Conservation (phyloP, 805 yeast species). For the Kurtzmaniella fragi region DNA sequence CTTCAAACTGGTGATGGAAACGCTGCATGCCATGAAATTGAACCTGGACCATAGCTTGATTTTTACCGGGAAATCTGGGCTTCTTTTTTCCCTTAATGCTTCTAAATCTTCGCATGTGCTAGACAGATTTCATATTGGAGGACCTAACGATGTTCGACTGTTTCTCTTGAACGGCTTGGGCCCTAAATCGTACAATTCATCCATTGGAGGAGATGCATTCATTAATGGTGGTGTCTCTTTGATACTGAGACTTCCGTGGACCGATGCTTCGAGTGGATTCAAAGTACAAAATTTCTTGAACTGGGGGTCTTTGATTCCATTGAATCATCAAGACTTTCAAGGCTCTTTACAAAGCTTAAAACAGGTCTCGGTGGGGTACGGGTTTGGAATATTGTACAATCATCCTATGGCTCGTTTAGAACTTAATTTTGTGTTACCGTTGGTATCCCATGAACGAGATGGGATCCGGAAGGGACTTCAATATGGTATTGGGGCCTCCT, state of each 20-base stretch:
- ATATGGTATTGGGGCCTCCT: constrained; percentile 57
- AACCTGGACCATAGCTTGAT: constrained; percentile 17
- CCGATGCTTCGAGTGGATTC: constrained; percentile 39
- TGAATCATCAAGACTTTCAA: constrained; percentile 8
- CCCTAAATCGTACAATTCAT: constrained; percentile 45
- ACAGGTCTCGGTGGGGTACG: constrained; percentile 30
- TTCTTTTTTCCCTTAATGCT: constrained; percentile 16
- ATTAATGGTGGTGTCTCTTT: constrained; percentile 42
- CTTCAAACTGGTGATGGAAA: constrained; percentile 38
- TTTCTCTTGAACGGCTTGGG: constrained; percentile 50
- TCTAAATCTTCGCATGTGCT: constrained; percentile 31
- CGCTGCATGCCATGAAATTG: constrained; percentile 26
- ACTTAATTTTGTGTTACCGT: constrained; percentile 49
- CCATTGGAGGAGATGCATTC: constrained; percentile 51
- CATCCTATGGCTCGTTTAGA: constrained; percentile 59
- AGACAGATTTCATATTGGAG: constrained; percentile 55
- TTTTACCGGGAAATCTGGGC: constrained; percentile 28
- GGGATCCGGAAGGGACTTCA: constrained; percentile 48
- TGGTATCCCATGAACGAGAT: constrained; percentile 41
- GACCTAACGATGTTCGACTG: constrained; percentile 54
- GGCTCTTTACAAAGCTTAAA: constrained; percentile 4
- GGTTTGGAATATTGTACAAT: constrained; percentile 47
- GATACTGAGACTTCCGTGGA: constrained; percentile 39
- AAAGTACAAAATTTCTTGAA: constrained; percentile 46
- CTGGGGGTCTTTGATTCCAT: constrained; percentile 39